phyloP scores from a whole-genome alignment of 495 filamentous ascomycete species.

The Neurospora sublineolata region DNA sequence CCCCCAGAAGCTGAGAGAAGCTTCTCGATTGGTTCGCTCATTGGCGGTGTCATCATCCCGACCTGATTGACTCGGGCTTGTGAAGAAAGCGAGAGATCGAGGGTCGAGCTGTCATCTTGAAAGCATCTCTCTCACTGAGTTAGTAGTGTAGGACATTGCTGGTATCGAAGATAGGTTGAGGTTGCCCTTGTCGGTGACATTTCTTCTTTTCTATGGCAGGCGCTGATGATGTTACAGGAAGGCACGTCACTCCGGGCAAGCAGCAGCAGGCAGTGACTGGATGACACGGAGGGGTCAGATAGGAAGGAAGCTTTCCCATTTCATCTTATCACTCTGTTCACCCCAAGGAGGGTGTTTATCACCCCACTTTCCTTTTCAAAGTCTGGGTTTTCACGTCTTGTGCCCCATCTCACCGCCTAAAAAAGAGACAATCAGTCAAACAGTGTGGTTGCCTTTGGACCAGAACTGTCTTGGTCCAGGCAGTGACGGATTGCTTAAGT shows the following conservation, averaged over 20 bases:
- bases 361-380: not conserved
- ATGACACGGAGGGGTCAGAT: not conserved
- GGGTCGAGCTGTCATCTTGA: not conserved
- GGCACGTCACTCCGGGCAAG: not conserved
- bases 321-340: not conserved
- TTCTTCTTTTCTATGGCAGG: not conserved
- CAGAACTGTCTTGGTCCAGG: not conserved
- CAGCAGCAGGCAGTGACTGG: not conserved
- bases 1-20: constrained; percentile 22
- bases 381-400: not conserved
- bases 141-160: not conserved
- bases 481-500: not conserved
- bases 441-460: not conserved
- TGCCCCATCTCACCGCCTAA: not conserved
- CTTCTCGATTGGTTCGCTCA: constrained; percentile 14
- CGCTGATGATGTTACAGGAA: not conserved
- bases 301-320: not conserved
- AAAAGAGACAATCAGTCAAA: not conserved
- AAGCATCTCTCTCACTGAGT: not conserved
- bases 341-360: not conserved
- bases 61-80: not conserved
- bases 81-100: not conserved
- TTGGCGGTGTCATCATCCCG: not conserved
- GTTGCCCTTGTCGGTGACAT: not conserved
- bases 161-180: not conserved